Evolutionary conservation across 2,329 filamentous ascomycete species (phyloP).

Genomic region (Verticillium longisporum): DNA sequence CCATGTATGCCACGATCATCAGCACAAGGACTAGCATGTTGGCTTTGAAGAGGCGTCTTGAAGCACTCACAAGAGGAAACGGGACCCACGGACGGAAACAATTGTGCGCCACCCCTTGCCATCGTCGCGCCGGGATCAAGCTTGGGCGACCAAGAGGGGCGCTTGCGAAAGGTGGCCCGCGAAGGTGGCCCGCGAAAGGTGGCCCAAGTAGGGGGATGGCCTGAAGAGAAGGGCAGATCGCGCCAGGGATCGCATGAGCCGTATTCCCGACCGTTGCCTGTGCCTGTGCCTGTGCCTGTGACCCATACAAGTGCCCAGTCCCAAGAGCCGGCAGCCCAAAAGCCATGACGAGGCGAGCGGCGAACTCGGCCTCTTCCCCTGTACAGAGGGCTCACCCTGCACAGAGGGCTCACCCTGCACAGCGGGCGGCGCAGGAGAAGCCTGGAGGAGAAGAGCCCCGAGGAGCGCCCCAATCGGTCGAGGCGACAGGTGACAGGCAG

Average conservation of each 20-base stretch:
- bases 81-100: not conserved
- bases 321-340: no score
- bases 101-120: not conserved
- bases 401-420: not conserved
- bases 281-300: not conserved
- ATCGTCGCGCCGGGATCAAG: not conserved
- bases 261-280: not conserved
- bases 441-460: not conserved
- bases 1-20: no score
- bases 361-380: not conserved
- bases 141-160: not conserved
- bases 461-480: not conserved
- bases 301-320: not conserved
- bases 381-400: not conserved
- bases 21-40: no score
- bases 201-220: not conserved
- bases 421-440: not conserved
- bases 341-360: not conserved
- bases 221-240: not conserved
- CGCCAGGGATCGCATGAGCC: no score
- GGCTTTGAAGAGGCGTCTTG: no score
- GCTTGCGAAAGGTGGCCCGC: not conserved
- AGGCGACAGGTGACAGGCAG: not conserved
- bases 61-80: not conserved
- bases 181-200: not conserved